These are phyloP conservation scores for Camellia granthamiana DNA, from an alignment of 148 eudicot species.

Conservation along the genomic window DNA sequence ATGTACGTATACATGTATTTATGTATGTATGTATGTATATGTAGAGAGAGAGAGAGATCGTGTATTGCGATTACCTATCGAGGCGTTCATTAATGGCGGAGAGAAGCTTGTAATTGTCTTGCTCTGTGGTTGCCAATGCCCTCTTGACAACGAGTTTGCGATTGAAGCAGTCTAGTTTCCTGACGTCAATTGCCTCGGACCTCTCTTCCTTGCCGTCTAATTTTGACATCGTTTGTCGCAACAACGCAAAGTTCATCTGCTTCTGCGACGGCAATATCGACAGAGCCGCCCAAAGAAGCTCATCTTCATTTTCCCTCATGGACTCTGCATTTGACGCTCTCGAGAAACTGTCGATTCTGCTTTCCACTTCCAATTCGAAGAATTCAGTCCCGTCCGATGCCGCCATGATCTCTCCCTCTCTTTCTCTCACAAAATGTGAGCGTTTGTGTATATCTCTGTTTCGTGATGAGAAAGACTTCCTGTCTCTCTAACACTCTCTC, in stretches of 20 bases:
- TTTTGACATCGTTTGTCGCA: conserved; percentile 22
- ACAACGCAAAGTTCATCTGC: conserved; percentile 47
- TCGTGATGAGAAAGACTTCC: neutral
- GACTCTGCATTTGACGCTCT: conserved; percentile 60
- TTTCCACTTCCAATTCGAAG: conserved; percentile 50
- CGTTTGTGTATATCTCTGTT: no score
- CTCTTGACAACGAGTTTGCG: conserved; percentile 63
- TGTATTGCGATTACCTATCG: conserved; percentile 34
- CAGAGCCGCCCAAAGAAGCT: conserved; percentile 71
- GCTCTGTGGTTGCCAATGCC: conserved; percentile 75
- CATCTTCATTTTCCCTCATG: conserved; percentile 56
- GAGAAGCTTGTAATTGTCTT: conserved; percentile 71
- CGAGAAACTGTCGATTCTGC: conserved; percentile 38
- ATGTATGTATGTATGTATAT: neutral
- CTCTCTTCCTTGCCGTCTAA: conserved; percentile 18
- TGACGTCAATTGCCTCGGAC: conserved; percentile 54
- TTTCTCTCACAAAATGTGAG: neutral
- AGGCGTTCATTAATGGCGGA: conserved; percentile 78
- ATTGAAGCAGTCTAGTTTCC: conserved; percentile 50
- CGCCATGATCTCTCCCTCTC: conserved; percentile 32
- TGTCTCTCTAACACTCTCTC: neutral
- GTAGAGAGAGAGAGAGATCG: no score
- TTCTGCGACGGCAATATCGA: conserved; percentile 61
- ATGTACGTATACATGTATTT: neutral
- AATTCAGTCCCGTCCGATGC: conserved; percentile 61